Percentiles rank a stretch among this genome's conserved stretches.
These are phyloP conservation scores for Neurospora sp. DNA, from an alignment of 495 filamentous ascomycete genomes.

Conservation along the genomic window DNA sequence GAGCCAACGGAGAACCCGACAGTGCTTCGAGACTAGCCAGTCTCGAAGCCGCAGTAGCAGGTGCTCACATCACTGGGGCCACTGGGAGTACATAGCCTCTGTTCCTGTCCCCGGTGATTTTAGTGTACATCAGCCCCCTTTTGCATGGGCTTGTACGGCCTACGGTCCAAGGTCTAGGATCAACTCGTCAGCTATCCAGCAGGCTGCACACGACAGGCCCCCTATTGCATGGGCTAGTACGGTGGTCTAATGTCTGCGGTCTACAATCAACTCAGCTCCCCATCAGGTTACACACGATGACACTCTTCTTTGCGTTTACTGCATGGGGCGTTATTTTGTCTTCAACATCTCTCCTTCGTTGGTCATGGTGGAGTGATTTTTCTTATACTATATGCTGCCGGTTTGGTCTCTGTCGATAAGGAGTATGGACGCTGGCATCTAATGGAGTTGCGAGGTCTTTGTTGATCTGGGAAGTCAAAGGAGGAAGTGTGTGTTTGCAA, in stretches of 20 bases:
- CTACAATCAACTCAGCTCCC: neutral
- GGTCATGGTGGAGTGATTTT: neutral
- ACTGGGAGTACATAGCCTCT: neutral
- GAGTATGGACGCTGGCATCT: neutral
- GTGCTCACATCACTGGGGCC: neutral
- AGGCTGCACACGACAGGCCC: neutral
- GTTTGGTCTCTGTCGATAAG: neutral
- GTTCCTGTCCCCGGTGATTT: neutral
- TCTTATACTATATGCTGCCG: neutral
- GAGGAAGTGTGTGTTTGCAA: neutral
- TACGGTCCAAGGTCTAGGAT: neutral
- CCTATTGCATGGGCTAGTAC: neutral
- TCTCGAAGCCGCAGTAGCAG: slow-evolving; percentile 13
- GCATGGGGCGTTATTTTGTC: neutral
- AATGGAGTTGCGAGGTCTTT: neutral
- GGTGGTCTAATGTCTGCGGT: neutral
- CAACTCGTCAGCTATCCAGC: neutral
- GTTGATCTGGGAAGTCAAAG: neutral
- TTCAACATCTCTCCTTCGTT: neutral
- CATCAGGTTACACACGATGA: neutral
- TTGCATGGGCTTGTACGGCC: neutral
- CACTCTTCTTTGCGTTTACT: neutral
- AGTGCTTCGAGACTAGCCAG: slow-evolving; percentile 7
- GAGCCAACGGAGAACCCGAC: slow-evolving; percentile 6
- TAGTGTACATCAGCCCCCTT: neutral